Base-by-base conservation (phyloP, 495 filamentous ascomycete species). In the Xylaria bambusicola region DNA sequence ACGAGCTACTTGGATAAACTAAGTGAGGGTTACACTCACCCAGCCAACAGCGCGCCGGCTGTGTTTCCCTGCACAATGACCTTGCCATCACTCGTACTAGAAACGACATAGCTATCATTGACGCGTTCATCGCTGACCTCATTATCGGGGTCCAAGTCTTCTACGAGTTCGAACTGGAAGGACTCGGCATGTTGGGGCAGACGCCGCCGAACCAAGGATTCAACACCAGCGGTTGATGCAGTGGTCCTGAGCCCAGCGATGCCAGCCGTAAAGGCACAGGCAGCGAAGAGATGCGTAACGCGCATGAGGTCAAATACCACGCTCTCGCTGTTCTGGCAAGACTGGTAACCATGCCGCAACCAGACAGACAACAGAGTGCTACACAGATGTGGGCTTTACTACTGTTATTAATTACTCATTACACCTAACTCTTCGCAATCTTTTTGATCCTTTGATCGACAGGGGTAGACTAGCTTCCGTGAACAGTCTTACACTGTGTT, bases 1-100 rank as follows among this genome's bases (percentile, higher is more conserved):
- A 15, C 17, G 24, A 20, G 3, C 12, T 20, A 18, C 12, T 46
- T 7, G 15, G 5, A 13, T 5, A 17, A 6, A 58, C 24, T 10
- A 9, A 57, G 23, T 41, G 20, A 13, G 18, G 51, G 5, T 29
- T 7, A 6, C 31, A 52, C 71, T 58, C 65, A 79, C 77, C 76
- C 81, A 24, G 75, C 73, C 3, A 78, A 71, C 18, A 84, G 62
- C 2, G 77, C 79, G 58, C 75, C 79, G 6, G 76, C 54, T 0
- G 77, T 69, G 33, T 72, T 80, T 0, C 80, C 80, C 48, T 74
- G 56, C n/a, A 84, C 72, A 1, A 70, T 57, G 36, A 84, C 72
- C 15, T 68, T 77, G 24, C 76, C 75, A 62, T 77, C 67, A 0
- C 48, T 21, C 8, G 63, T 62, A 24, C 64, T 77, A 1, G 68